Evolutionary conservation across 805 yeast species (phyloP), one percentile per base, ranked within the genome.

Genomic region (Ogataea methanolica): DNA sequence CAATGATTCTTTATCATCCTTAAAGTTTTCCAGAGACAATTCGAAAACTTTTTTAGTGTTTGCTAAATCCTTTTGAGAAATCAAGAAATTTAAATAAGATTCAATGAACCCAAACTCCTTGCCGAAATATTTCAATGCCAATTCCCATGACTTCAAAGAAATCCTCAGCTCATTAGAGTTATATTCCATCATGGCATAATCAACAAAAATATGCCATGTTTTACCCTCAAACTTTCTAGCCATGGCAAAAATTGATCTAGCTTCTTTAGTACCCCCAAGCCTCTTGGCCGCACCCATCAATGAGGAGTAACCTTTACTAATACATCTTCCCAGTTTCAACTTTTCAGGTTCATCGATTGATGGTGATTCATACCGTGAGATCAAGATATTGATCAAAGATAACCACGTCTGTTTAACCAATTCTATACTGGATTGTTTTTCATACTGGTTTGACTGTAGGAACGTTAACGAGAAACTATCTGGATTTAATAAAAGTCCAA

Each of bases 1-100:
- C 51, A 80, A 58, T 45, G 71, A 69, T 2, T 62, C 61, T 16
- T 59, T 64, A n/a, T 63, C 68, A 1, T 68, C 63, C 36, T 69
- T 72, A 49, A 81, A 67, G 39, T 76, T 80, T 9, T 83, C 79
- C 9, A 85, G 72, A 0, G 90, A 81, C 4, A 85, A 76, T 64
- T 94, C 98, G 62, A 92, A 85, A 35, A 89, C 73, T 8, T 89
- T 87, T 56, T 92, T 83, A 16, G 90, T 86, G 58, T 86, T 76
- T 5, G 80, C 75, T 59, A 85, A 68, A 68, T 82, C 91, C 57
- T 84, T 85, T 26, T 78, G 72, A 50, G 75, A 69, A 19, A 89
- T 76, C 53, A 94, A 69, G 59, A 85, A 91, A 50, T 83, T 78
- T 55, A 92, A 69, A 63, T 92, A 92, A 42, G 78, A 76, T 51